These are phyloP conservation scores for Syzygium oleosum DNA, from an alignment of 345 rosid species.

Conservation along the genomic window DNA sequence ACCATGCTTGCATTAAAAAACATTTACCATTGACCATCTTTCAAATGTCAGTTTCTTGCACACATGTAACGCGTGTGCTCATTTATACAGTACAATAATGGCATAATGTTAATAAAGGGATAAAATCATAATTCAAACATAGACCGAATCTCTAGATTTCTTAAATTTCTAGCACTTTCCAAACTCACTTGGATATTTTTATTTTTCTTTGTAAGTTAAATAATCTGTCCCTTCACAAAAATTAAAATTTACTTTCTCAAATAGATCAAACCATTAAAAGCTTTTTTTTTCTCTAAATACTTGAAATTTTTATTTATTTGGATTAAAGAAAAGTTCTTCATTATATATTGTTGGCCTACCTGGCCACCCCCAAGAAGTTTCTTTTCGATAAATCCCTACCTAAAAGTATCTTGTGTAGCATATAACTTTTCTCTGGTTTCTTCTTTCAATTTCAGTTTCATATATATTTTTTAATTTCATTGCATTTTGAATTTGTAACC, in stretches of 20 bases:
- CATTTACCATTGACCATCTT: not conserved
- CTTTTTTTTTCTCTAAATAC: not conserved
- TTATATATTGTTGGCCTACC: not conserved
- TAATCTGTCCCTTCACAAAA: too few relatives aligned
- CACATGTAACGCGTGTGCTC: too few relatives aligned
- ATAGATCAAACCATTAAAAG: too few relatives aligned
- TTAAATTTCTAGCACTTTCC: not conserved
- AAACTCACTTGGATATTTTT: not conserved
- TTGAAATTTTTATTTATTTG: not conserved
- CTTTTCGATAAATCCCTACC: not conserved
- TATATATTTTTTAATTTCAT: not conserved
- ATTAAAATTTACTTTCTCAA: too few relatives aligned
- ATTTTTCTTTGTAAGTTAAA: too few relatives aligned
- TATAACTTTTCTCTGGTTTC: not conserved
- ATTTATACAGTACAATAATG: not conserved
- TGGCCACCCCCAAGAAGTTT: not conserved
- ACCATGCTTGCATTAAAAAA: not conserved
- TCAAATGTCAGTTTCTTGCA: not conserved
- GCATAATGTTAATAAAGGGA: not conserved
- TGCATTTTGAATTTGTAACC: not conserved
- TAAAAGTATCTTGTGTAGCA: not conserved
- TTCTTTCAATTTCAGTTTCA: not conserved
- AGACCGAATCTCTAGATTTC: not conserved
- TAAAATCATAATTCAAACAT: not conserved
- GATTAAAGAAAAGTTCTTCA: not conserved